Evolutionary conservation across 2,329 filamentous ascomycete genomes (phyloP).

Genomic region (Stagonosporopsis chrysanthemi): DNA sequence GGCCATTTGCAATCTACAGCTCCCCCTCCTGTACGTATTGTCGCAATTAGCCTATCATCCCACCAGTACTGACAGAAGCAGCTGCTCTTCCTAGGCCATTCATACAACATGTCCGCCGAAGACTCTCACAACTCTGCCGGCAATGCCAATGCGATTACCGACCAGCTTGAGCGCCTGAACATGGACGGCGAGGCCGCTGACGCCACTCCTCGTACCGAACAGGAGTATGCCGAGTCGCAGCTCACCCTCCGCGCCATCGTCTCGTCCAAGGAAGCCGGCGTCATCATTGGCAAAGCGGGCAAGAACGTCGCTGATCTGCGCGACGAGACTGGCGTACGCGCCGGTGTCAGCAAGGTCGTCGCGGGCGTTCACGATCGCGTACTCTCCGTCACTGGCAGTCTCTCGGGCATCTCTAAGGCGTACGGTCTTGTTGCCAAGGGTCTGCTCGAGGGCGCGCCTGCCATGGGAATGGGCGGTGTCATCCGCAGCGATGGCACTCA

Average conservation of each 20-base stretch:
- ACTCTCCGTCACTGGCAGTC: slow-evolving; percentile 89
- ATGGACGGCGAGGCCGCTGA: slow-evolving; percentile 68
- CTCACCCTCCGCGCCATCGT: slow-evolving; percentile 96
- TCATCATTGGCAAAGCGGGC: slow-evolving; percentile 98
- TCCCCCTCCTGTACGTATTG: slow-evolving; percentile 16
- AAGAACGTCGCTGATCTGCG: slow-evolving; percentile 98
- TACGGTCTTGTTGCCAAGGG: slow-evolving; percentile 93
- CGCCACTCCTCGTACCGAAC: slow-evolving; percentile 86
- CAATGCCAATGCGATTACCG: slow-evolving; percentile 49
- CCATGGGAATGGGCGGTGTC: slow-evolving; percentile 95
- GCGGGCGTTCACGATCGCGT: slow-evolving; percentile 97
- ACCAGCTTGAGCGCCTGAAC: slow-evolving; percentile 53
- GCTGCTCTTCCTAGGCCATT: slow-evolving; percentile 42
- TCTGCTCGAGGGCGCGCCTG: slow-evolving; percentile 88
- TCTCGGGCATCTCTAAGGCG: slow-evolving; percentile 87
- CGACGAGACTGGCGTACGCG: slow-evolving; percentile 97
- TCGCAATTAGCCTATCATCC: slow-evolving; percentile 14
- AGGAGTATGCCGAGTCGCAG: slow-evolving; percentile 92
- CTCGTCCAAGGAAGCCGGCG: slow-evolving; percentile 97
- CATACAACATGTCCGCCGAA: slow-evolving; percentile 54
- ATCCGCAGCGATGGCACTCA: slow-evolving; percentile 86
- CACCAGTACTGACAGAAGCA: slow-evolving; percentile 39
- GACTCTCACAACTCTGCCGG: slow-evolving; percentile 45
- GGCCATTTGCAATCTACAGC: slow-evolving; percentile 18
- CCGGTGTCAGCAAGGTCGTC: slow-evolving; percentile 98